phyloP scores from a whole-genome alignment of 768 basidiomycete genomes.

The Boletus coccyginus region DNA sequence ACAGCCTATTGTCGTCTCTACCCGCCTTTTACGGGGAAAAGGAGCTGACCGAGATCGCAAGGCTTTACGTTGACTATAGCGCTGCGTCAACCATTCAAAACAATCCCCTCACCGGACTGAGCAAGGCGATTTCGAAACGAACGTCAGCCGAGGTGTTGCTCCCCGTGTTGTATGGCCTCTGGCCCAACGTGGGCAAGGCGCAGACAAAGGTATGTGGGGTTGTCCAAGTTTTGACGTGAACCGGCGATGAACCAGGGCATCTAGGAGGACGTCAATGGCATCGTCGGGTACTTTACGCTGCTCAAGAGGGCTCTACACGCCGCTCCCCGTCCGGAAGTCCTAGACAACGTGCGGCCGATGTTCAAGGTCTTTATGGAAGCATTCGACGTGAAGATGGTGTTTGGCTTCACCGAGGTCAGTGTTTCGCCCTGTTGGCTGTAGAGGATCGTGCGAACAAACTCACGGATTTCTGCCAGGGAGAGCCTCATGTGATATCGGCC shows the following conservation, averaged over 20 bases:
- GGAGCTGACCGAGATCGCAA: constrained; percentile 57
- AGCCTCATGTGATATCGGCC: constrained; percentile 55
- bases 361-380: constrained; percentile 81
- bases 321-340: constrained; percentile 60
- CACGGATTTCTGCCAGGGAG: constrained; percentile 39
- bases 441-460: background rate
- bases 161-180: constrained; percentile 58
- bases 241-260: background rate
- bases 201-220: constrained; percentile 36
- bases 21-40: constrained; percentile 76
- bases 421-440: background rate
- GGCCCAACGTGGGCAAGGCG: constrained; percentile 40
- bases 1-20: constrained; percentile 66
- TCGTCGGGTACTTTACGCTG: constrained; percentile 59
- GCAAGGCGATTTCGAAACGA: constrained; percentile 68
- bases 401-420: constrained; percentile 31
- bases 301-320: constrained; percentile 63
- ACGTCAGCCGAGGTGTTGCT: constrained; percentile 66
- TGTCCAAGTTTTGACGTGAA: background rate
- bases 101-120: constrained; percentile 41
- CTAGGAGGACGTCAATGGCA: constrained; percentile 26
- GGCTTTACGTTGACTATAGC: constrained; percentile 51
- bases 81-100: constrained; percentile 7
- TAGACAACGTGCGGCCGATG: constrained; percentile 60
- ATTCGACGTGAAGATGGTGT: constrained; percentile 52